Conservation (phyloP, 2,329 filamentous ascomycete species). For the Plectosphaerella cucumerina region DNA sequence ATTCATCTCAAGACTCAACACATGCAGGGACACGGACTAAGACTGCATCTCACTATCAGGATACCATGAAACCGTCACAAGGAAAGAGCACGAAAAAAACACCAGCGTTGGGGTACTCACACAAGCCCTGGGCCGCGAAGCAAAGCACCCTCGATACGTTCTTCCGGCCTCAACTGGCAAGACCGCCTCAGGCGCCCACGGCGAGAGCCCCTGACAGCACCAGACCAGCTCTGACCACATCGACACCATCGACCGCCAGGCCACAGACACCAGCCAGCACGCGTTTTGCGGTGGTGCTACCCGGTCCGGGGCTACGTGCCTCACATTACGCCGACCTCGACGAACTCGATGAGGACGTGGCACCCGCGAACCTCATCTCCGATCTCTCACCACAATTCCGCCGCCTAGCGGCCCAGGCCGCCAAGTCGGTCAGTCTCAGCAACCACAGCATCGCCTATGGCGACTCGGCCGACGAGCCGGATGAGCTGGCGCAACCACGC, state of each 20-base stretch:
- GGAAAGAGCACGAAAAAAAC: too few species aligned
- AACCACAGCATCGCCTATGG: conserved; percentile 2
- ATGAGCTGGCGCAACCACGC: neutral
- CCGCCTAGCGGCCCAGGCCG: conserved; percentile 6
- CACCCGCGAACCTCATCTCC: conserved; percentile 9
- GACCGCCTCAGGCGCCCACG: neutral
- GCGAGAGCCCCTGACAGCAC: neutral
- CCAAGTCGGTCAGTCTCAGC: conserved; percentile 7
- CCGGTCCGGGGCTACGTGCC: conserved; percentile 1
- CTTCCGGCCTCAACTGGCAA: neutral
- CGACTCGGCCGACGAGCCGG: neutral
- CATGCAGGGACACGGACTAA: too few species aligned
- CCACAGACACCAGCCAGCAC: conserved; percentile 6
- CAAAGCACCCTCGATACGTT: neutral
- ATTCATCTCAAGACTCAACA: too few species aligned
- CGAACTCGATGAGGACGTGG: neutral
- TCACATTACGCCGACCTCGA: neutral
- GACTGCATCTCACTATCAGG: too few species aligned
- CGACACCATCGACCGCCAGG: neutral
- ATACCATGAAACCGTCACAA: too few species aligned
- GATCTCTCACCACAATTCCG: conserved; percentile 15
- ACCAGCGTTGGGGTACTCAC: too few species aligned
- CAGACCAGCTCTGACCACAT: neutral
- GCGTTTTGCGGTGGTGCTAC: conserved; percentile 9
- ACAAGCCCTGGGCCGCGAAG: too few species aligned